A percentile compares a stretch with the other conserved stretches of the same genome.
phyloP scores from a whole-genome alignment of 768 basidiomycete genomes.

The Xerocomus potaroensis region DNA sequence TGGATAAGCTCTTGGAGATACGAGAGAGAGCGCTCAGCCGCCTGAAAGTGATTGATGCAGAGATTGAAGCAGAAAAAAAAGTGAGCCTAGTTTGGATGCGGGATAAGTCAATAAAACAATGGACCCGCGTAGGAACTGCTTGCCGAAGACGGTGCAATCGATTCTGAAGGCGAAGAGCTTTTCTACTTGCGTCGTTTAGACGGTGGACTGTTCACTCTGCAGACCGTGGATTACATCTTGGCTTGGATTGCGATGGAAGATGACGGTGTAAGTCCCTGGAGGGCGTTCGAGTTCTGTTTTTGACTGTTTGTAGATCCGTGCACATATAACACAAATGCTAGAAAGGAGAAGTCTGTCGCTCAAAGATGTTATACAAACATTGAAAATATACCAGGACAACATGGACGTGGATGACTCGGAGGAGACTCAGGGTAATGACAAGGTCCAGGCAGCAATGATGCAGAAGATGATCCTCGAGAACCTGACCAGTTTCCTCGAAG shows the following conservation, averaged over 20 bases:
- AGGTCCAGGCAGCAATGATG: conserved; percentile 39
- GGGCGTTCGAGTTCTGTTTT: neutral
- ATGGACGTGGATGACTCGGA: conserved; percentile 50
- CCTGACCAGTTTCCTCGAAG: conserved; percentile 59
- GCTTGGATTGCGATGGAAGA: conserved; percentile 98
- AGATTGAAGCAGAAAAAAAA: conserved; percentile 67
- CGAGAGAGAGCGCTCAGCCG: conserved; percentile 65
- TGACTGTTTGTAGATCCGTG: conserved; percentile 57
- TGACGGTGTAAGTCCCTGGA: conserved; percentile 69
- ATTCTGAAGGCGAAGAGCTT: conserved; percentile 60
- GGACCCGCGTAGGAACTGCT: conserved; percentile 42
- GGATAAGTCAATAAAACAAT: neutral
- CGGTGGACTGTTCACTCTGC: conserved; percentile 81
- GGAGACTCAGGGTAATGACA: conserved; percentile 20
- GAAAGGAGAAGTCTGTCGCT: conserved; percentile 67
- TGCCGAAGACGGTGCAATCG: conserved; percentile 53
- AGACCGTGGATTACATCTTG: conserved; percentile 89
- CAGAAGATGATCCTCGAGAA: conserved; percentile 67
- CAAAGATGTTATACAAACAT: conserved; percentile 63
- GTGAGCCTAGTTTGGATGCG: conserved; percentile 31
- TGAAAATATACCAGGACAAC: conserved; percentile 71
- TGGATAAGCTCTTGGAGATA: conserved; percentile 88
- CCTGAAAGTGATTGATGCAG: conserved; percentile 56
- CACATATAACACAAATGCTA: conserved; percentile 74
- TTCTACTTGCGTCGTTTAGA: conserved; percentile 89